A percentile compares a stretch with the other conserved stretches of the same genome.
These are phyloP conservation scores for Kalaharituber pfeilii DNA, from an alignment of 2,329 filamentous ascomycete genomes.

Conservation along the genomic window DNA sequence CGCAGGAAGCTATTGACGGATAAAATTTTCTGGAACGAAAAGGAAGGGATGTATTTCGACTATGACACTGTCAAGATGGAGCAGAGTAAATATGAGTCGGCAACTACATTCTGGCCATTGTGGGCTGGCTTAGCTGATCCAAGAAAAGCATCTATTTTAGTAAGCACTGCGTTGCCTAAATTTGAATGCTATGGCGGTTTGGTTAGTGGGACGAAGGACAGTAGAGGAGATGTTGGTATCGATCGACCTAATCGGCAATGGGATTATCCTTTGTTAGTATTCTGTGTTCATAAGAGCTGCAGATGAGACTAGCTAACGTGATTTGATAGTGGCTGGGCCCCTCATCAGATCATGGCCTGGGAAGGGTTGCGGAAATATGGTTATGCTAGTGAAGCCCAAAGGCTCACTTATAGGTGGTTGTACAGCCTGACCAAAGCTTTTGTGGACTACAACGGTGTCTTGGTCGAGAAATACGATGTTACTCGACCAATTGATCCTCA, in stretches of 20 bases:
- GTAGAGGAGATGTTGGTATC: slow-evolving; percentile 60
- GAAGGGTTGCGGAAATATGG: slow-evolving; percentile 80
- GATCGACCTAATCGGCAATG: slow-evolving; percentile 88
- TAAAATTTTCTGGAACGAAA: slow-evolving; percentile 83
- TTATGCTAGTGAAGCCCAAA: slow-evolving; percentile 74
- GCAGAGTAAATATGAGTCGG: slow-evolving; percentile 71
- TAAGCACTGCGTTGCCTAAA: slow-evolving; percentile 62
- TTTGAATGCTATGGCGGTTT: slow-evolving; percentile 81
- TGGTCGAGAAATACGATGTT: slow-evolving; percentile 98
- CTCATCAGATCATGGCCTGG: slow-evolving; percentile 97
- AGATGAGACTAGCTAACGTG: not conserved
- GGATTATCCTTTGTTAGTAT: slow-evolving; percentile 68
- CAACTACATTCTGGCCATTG: slow-evolving; percentile 92
- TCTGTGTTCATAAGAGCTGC: not conserved
- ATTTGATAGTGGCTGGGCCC: slow-evolving; percentile 57
- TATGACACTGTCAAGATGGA: slow-evolving; percentile 73
- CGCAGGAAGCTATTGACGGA: slow-evolving; percentile 72
- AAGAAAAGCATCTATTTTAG: slow-evolving; percentile 67
- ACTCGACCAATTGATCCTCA: slow-evolving; percentile 79
- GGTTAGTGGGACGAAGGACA: slow-evolving; percentile 75
- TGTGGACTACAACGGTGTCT: slow-evolving; percentile 93
- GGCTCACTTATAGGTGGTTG: slow-evolving; percentile 87
- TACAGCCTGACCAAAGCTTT: slow-evolving; percentile 98
- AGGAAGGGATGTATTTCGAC: slow-evolving; percentile 93
- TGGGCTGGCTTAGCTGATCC: slow-evolving; percentile 84